Percentiles rank a stretch among this genome's conserved stretches.
Conservation (phyloP, 495 filamentous ascomycete species). For the Podospora tetraspora region DNA sequence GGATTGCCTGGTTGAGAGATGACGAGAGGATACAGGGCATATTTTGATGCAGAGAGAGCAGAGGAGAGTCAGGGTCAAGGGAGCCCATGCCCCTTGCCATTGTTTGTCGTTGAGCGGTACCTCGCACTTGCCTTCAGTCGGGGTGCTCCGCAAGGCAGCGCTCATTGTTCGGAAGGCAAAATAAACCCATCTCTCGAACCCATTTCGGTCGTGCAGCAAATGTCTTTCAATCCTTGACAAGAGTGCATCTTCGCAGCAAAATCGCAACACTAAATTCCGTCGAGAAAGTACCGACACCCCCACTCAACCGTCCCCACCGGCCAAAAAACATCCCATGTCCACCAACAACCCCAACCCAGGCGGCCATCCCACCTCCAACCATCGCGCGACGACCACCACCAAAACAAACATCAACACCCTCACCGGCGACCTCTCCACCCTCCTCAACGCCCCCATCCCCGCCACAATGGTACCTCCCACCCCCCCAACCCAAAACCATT, state of each 20-base stretch:
- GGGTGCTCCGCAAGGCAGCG: background rate
- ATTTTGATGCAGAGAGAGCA: background rate
- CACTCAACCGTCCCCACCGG: background rate
- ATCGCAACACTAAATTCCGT: background rate
- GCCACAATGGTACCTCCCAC: conserved; percentile 9
- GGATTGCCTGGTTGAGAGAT: background rate
- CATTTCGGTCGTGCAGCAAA: background rate
- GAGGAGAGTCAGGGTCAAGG: background rate
- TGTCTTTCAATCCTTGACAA: background rate
- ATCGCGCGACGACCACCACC: background rate
- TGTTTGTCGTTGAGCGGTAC: background rate
- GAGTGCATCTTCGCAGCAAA: background rate
- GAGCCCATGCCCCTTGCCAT: background rate
- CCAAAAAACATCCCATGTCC: background rate
- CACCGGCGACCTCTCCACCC: background rate
- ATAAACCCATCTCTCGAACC: background rate
- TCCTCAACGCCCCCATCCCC: conserved; percentile 5
- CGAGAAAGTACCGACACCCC: background rate
- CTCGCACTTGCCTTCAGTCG: background rate
- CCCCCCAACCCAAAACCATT: background rate
- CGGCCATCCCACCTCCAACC: background rate
- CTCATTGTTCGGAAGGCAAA: background rate
- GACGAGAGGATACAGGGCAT: background rate
- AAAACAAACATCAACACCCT: background rate
- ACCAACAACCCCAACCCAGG: background rate